Conservation (phyloP, 1,284 basidiomycete species). For the Heterobasidion parviporum region DNA sequence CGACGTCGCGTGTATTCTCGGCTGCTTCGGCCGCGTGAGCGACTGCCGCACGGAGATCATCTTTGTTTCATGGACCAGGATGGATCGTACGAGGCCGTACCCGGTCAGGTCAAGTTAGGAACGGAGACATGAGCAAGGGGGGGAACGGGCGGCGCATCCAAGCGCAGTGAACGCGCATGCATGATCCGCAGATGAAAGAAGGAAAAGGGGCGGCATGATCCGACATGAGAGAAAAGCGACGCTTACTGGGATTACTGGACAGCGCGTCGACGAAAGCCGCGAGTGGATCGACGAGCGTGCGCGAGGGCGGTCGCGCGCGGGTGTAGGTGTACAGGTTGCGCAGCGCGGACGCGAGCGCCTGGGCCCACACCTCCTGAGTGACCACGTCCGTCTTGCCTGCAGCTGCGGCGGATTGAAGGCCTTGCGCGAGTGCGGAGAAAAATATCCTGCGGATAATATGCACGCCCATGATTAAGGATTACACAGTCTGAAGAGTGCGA, state of each 20-base stretch:
- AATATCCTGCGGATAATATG: slow-evolving; percentile 54
- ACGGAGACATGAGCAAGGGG: no score
- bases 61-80: neutral
- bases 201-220: neutral
- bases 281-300: slow-evolving; percentile 88
- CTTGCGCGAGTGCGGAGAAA: slow-evolving; percentile 79
- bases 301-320: slow-evolving; percentile 79
- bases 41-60: slow-evolving; percentile 45
- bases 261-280: slow-evolving; percentile 68
- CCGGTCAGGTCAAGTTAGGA: neutral
- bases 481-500: neutral
- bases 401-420: slow-evolving; percentile 40
- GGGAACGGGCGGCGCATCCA: neutral
- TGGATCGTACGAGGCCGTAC: neutral
- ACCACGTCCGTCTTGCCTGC: slow-evolving; percentile 15
- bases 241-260: slow-evolving; percentile 21
- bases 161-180: neutral
- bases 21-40: slow-evolving; percentile 62
- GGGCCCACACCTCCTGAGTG: slow-evolving; percentile 54
- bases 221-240: neutral
- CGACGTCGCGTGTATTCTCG: slow-evolving; percentile 63
- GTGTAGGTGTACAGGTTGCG: slow-evolving; percentile 81
- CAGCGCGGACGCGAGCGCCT: slow-evolving; percentile 56
- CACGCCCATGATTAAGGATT: neutral
- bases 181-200: neutral